A percentile compares a stretch with the other conserved stretches of the same genome.
Evolutionary conservation across 768 basidiomycete species (phyloP).

Genomic region (Pulveroboletus sp.): DNA sequence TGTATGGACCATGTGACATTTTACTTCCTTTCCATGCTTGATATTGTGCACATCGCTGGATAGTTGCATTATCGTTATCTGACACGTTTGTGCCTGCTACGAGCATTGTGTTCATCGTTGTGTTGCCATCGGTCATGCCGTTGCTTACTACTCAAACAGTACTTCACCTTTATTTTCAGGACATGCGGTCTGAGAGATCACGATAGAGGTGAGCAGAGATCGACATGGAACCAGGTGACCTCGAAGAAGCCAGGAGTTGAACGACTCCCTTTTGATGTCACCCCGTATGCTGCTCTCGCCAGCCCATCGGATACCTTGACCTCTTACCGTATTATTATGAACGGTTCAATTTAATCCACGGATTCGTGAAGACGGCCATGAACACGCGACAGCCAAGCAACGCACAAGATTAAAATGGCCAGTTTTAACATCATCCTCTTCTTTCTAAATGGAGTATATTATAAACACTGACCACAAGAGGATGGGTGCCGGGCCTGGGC

Average conservation of each 20-base stretch:
- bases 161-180: not conserved
- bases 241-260: not conserved
- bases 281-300: not conserved
- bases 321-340: no score
- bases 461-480: no score
- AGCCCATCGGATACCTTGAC: no score
- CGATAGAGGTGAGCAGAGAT: not conserved
- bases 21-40: conserved; percentile 13
- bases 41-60: conserved; percentile 17
- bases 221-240: not conserved
- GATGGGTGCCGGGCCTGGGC: no score
- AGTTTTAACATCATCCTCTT: no score
- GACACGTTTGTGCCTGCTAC: conserved; percentile 9
- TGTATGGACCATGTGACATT: conserved; percentile 12
- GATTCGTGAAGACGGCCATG: no score
- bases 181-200: not conserved
- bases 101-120: conserved; percentile 8
- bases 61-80: conserved; percentile 12
- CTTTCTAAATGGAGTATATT: no score
- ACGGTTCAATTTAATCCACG: no score
- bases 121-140: conserved; percentile 1
- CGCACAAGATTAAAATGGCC: no score
- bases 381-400: no score
- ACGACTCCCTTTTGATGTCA: not conserved
- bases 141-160: no score